Base-by-base conservation (phyloP, 2,329 filamentous ascomycete genomes). In the Aspergillus cejpii region DNA sequence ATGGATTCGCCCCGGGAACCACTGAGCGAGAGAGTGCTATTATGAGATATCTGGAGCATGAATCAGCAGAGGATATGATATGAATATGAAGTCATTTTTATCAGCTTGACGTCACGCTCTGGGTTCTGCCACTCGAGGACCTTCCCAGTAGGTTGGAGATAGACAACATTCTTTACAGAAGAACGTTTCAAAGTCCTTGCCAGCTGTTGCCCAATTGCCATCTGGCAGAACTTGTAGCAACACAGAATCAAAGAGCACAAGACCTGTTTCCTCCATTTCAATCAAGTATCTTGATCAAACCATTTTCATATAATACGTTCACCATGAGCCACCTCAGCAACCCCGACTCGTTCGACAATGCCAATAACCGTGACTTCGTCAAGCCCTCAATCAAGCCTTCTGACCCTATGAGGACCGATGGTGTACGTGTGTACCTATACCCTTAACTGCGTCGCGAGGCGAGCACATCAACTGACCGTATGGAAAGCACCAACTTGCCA, bases 401-500 rank as follows among this genome's bases (percentile, higher is more conserved):
- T 3, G 71, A 77, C 53, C 80, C 79, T 11, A 56, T 79, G 36
- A 74, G 72, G 21, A 75, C 66, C 24, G 68, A 72, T 39, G 78
- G 79, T 15, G 77, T 80, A 74, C 65, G 74, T 70, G 6, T 37
- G 6, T 24, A 5, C 8, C 5, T 4, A 24, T 24, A 4, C 23
- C 29, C 17, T 37, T 29, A 17, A 19, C 3, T 8, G 6, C 14
- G 4, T 11, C 17, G 17, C 17, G 20, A 17, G 12, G n/a, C n/a
- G n/a, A n/a, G n/a, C n/a, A n/a, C n/a, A n/a, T n/a, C n/a, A n/a
- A 26, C 15, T 37, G 41, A 24, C n/a, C 5, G 23, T 23, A 26
- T 17, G 20, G 39, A 5, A 53, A 85, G 81, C 83, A 87, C 64
- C 73, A 80, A 59, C 75, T 77, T 3, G 83, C 83, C 41, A 70